A percentile compares a stretch with the other conserved stretches of the same genome.
These are phyloP conservation scores for Biscogniauxia sp. DNA, from an alignment of 2,329 filamentous ascomycete genomes.

Conservation along the genomic window DNA sequence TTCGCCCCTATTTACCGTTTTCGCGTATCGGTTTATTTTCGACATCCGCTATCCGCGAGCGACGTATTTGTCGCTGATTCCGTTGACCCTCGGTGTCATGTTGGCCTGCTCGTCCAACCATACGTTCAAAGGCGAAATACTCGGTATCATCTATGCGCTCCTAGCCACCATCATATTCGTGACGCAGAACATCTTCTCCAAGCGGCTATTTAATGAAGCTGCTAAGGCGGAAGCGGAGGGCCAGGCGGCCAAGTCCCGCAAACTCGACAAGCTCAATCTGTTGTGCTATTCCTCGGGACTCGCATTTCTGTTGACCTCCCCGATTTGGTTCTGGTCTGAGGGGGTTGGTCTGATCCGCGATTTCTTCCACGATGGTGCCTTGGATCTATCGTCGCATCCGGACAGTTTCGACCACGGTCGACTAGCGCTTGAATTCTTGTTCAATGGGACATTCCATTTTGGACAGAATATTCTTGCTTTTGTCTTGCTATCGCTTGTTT, in stretches of 20 bases:
- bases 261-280: constrained; percentile 94
- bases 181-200: constrained; percentile 97
- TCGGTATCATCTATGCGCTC: constrained; percentile 87
- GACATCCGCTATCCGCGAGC: constrained; percentile 82
- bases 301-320: constrained; percentile 82
- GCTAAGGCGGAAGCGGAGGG: constrained; percentile 79
- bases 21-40: constrained; percentile 88
- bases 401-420: constrained; percentile 75
- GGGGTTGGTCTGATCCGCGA: constrained; percentile 75
- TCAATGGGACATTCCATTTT: constrained; percentile 97
- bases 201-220: constrained; percentile 94
- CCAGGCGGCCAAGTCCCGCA: constrained; percentile 60
- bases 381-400: constrained; percentile 58
- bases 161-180: constrained; percentile 93
- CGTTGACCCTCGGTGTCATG: constrained; percentile 90
- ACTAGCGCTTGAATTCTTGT: constrained; percentile 79
- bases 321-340: constrained; percentile 92
- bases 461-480: constrained; percentile 95
- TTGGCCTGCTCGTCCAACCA: constrained; percentile 87
- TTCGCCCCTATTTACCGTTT: constrained; percentile 90
- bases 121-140: constrained; percentile 76
- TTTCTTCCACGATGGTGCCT: constrained; percentile 75
- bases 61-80: constrained; percentile 87
- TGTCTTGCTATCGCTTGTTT: constrained; percentile 85
- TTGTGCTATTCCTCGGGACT: constrained; percentile 95